These are phyloP conservation scores for Phytopythium kandeliae DNA, from an alignment of 352 stramenopile species.

Conservation along the genomic window DNA sequence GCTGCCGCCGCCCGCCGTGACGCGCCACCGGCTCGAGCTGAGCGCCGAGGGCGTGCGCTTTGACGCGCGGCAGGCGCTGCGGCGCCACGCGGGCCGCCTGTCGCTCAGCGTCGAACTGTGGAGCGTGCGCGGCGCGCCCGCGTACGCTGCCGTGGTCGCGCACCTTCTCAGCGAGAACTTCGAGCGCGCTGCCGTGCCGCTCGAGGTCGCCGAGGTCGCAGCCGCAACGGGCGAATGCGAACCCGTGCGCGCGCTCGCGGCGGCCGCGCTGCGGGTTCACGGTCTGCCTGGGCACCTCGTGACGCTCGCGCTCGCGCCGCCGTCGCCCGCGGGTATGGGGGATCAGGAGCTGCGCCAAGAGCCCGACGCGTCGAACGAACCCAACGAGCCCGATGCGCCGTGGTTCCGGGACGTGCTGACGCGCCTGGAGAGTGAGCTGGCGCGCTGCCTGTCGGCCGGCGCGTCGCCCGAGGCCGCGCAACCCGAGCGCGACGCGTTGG, in stretches of 20 bases:
- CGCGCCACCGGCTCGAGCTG: constrained; percentile 29
- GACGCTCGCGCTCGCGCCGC: not conserved
- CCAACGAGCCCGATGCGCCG: not conserved
- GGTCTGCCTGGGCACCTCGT: constrained; percentile 11
- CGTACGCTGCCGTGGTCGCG: constrained; percentile 15
- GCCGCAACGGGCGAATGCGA: not conserved
- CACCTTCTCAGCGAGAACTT: constrained; percentile 29
- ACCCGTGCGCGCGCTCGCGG: constrained; percentile 5
- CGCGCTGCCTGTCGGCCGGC: not conserved
- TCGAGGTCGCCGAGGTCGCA: constrained; percentile 20
- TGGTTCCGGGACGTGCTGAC: not conserved
- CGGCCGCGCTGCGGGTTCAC: constrained; percentile 11
- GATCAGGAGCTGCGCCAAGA: not conserved
- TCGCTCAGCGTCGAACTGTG: constrained; percentile 25
- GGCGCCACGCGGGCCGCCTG: constrained; percentile 19
- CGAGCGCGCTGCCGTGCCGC: constrained; percentile 10
- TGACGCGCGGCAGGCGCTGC: constrained; percentile 28
- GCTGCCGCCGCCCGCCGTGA: constrained; percentile 15
- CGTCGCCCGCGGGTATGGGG: not conserved
- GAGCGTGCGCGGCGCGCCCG: constrained; percentile 2
- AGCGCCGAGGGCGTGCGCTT: constrained; percentile 30
- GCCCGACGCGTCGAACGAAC: too few relatives aligned
- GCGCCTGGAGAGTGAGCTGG: not conserved
- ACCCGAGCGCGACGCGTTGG: not conserved
- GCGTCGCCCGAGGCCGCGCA: too few relatives aligned